Percentiles rank a stretch among this genome's conserved stretches.
Evolutionary conservation across 306 rosid species (phyloP).

Genomic region (Fragaria ananassa): DNA sequence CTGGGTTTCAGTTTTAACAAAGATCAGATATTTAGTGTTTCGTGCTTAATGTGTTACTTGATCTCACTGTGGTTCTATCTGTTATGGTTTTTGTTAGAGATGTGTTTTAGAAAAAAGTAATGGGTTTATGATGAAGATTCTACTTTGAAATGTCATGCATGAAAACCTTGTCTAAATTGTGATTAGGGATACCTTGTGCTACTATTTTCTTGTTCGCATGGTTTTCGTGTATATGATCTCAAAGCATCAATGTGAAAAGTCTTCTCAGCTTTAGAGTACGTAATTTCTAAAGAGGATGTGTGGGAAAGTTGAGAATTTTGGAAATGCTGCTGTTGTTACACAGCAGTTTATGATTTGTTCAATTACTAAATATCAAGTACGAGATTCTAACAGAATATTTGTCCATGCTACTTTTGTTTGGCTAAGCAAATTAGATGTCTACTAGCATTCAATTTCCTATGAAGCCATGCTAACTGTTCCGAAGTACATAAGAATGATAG

Average conservation of each 20-base stretch:
- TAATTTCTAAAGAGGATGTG: no score
- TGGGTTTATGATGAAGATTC: not conserved
- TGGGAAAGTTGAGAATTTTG: no score
- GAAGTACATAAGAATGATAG: not conserved
- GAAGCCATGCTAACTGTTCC: not conserved
- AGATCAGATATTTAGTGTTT: not conserved
- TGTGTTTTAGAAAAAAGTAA: no score
- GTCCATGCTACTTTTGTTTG: not conserved
- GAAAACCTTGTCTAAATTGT: not conserved
- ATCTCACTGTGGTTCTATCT: no score
- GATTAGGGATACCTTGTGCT: not conserved
- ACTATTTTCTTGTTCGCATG: no score
- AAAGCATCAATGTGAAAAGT: no score
- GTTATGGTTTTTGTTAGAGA: no score
- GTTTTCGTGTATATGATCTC: no score
- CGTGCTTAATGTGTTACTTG: not conserved
- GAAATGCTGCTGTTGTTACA: not conserved
- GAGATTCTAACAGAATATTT: not conserved
- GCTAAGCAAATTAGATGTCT: not conserved
- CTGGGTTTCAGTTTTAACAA: constrained; percentile 23
- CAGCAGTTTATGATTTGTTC: not conserved
- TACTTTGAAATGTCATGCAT: no score
- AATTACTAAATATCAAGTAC: not conserved
- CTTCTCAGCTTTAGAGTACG: no score
- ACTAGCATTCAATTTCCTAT: not conserved